Conservation (phyloP, 2,329 filamentous ascomycete genomes). For the Phyllosticta citribraziliensis region DNA sequence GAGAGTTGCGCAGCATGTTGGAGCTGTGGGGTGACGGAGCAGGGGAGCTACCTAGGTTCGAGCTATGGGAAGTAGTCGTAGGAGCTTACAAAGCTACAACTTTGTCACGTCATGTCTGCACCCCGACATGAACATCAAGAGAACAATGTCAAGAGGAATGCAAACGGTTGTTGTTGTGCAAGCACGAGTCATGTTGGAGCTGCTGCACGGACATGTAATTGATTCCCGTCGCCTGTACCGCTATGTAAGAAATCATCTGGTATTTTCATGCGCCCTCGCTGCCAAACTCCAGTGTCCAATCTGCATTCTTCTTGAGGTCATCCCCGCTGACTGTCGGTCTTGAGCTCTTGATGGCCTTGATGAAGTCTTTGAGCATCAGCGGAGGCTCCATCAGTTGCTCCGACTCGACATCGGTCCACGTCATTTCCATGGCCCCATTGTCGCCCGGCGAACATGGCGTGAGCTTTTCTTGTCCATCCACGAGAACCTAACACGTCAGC, state of each 20-base stretch:
- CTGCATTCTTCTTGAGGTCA: conserved; percentile 72
- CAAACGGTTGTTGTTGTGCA: neutral
- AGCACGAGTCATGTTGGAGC: neutral
- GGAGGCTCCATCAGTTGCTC: conserved; percentile 80
- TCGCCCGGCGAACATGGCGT: conserved; percentile 95
- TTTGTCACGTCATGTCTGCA: neutral
- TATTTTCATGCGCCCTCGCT: conserved; percentile 55
- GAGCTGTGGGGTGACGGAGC: neutral
- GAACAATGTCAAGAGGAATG: neutral
- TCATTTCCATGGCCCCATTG: conserved; percentile 78
- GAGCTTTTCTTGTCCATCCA: conserved; percentile 55
- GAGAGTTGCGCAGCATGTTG: conserved; percentile 1
- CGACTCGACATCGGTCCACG: conserved; percentile 76
- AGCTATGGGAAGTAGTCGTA: neutral
- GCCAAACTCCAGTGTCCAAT: conserved; percentile 95
- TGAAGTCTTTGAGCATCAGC: conserved; percentile 81
- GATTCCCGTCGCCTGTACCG: neutral
- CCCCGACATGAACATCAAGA: neutral
- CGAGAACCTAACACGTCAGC: conserved; percentile 47
- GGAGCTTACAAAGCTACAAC: neutral
- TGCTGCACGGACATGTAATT: neutral
- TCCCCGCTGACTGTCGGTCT: conserved; percentile 83
- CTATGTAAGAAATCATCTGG: conserved; percentile 1
- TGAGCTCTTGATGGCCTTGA: conserved; percentile 80
- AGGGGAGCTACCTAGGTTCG: neutral